Evolutionary conservation across 139 green algal species (phyloP), one percentile per base, ranked within the genome.

Genomic region (Chlamydomonas schloesseri): DNA sequence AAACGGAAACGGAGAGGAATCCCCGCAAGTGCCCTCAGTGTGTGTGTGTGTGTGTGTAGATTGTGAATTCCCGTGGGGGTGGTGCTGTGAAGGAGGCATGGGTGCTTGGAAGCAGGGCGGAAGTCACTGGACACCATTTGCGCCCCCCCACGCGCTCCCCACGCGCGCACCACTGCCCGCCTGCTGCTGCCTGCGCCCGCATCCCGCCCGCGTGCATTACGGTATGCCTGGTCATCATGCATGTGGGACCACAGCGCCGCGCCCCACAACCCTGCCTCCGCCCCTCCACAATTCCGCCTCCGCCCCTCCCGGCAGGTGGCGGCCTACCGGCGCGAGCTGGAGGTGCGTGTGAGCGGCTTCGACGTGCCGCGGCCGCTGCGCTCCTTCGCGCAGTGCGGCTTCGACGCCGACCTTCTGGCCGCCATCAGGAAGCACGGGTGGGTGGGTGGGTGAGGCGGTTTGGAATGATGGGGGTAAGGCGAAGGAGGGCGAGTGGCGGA

Each of bases 321-420:
- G 0, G 86, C 91, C 0, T 72, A 90, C 46, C 74, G 94, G 20
- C 82, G 89, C 5, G 37, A 94, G 81, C 83, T 96, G 79, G 92
- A 95, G 50, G 78, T 98, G 23, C 89, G 89, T 11, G 93, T 98
- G 13, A 87, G 89, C 17, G 95, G 96, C 47, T 95, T 95, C 75
- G 93, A 96, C 58, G 69, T 92, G 0, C 94, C 95, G 0, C 87
- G 86, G 46, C 96, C 96, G 9, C 73, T 98, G 34, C 89, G 93
- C 64, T 81, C 69, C 3, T 98, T 98, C 88, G 88, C 87, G 37
- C 96, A 98, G 76, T 96, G 91, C 62, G 91, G 95, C 60, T 97
- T 98, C 78, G 92, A 96, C 55, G 77, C 82, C 14, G 57, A 77
- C 0, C 91, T 98, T 24, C 87, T 97, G 87, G 90, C 60, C 17